These are phyloP conservation scores for Saccharomycopsis hybrid DNA, from an alignment of 1,139 yeast species.

Conservation along the genomic window DNA sequence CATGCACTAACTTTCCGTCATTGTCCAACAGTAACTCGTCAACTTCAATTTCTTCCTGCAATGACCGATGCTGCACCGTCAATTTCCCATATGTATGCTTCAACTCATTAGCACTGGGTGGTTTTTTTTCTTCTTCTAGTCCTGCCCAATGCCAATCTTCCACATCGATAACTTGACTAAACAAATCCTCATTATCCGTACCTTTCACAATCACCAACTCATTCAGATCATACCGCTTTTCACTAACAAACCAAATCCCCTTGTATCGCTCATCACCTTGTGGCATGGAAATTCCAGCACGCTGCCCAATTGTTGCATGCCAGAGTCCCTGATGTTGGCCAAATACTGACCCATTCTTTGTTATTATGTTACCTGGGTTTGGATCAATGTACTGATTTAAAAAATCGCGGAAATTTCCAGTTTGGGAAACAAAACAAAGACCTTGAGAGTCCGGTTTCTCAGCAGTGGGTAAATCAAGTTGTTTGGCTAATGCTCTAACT, in stretches of 20 bases:
- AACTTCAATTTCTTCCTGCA: slow-evolving; percentile 29
- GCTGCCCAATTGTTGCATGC: slow-evolving; percentile 93
- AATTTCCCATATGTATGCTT: slow-evolving; percentile 21
- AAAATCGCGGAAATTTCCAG: slow-evolving; percentile 69
- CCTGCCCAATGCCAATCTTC: slow-evolving; percentile 10
- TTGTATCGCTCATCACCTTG: slow-evolving; percentile 70
- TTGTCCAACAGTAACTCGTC: slow-evolving; percentile 41
- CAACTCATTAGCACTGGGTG: too few relatives aligned
- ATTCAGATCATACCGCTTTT: slow-evolving; percentile 55
- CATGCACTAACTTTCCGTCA: slow-evolving; percentile 17
- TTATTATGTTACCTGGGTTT: slow-evolving; percentile 70
- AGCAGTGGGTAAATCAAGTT: slow-evolving; percentile 50
- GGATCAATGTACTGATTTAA: slow-evolving; percentile 67
- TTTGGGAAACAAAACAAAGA: slow-evolving; percentile 75
- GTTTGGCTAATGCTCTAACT: slow-evolving; percentile 60
- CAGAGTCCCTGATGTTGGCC: slow-evolving; percentile 83
- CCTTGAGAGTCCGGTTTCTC: slow-evolving; percentile 91
- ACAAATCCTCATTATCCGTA: slow-evolving; percentile 54
- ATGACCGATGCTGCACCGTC: slow-evolving; percentile 21
- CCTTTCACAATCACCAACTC: slow-evolving; percentile 78
- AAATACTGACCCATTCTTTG: slow-evolving; percentile 60
- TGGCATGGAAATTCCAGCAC: slow-evolving; percentile 72
- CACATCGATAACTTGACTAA: slow-evolving; percentile 16
- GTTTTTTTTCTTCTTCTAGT: slow-evolving; percentile 9
- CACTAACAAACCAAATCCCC: slow-evolving; percentile 86